Evolutionary conservation across 179 eudicot species (phyloP), one percentile per base, ranked within the genome.

Genomic region (Actinidia polygama): DNA sequence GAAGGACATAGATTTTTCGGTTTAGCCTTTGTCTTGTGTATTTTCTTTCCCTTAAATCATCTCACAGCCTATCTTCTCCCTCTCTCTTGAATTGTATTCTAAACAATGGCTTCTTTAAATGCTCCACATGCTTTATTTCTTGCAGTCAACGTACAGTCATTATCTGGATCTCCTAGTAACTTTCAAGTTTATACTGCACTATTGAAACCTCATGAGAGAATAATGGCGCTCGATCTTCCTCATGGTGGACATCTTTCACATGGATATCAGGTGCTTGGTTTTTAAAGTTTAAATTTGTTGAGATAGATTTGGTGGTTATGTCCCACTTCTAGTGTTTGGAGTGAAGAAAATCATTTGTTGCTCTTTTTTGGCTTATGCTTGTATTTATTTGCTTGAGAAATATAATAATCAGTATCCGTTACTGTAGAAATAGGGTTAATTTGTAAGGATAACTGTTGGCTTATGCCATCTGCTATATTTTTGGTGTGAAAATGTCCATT

Each of bases 181-280:
- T 96, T 96, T 80, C 99, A 96, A 73, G 99, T 90, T 68, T 96
- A 96, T 82, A 96, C 99, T 85, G 99, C 98, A 81, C 85, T 96
- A 49, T 81, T 95, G 85, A 96, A 96, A 87, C 96, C 98, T 82
- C 99, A 95, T 87, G 99, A 96, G 64, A 93, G 99, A 90, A 96
- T 96, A 86, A 96, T 96, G 99, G 98, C 98, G 0, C 96, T 96
- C 84, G 99, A 96, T 92, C 99, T 96, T 89, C 99, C 99, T 73
- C 99, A 97, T 85, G 99, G 99, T 86, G 99, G 99, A 30, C 99
- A 95, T 89, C 98, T 97, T 85, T 97, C 99, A 47, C 99, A 97
- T 81, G 99, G 99, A 71, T 97, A 95, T 89, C 99, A 97, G 98
- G 99, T 94, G 79, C 75, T 40, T 75, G 63, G 51, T 77, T 67